Conservation (phyloP, 2,329 filamentous ascomycete genomes). For the Graphilbum fragrans region DNA sequence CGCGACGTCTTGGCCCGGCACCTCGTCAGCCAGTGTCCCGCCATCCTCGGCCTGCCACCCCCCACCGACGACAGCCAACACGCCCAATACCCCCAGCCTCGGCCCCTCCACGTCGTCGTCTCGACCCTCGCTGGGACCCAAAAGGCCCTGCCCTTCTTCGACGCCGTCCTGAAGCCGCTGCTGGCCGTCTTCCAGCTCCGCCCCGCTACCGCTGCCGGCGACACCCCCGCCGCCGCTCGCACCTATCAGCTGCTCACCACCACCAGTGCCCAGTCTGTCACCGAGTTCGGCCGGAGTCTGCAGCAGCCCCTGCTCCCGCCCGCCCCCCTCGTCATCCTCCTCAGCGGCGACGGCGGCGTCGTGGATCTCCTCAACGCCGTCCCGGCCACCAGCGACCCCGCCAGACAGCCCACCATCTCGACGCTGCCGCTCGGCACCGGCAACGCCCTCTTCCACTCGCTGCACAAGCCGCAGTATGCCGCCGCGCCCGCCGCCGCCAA, state of each 20-base stretch:
- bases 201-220: background rate
- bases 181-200: constrained; percentile 31
- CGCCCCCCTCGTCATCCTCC: constrained; percentile 50
- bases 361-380: constrained; percentile 67
- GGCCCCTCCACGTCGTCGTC: constrained; percentile 49
- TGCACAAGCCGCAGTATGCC: constrained; percentile 44
- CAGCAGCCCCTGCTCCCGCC: background rate
- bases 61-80: constrained; percentile 22
- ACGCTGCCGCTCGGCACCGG: constrained; percentile 52
- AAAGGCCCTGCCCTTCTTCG: constrained; percentile 42
- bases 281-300: constrained; percentile 38
- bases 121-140: constrained; percentile 55
- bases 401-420: constrained; percentile 29
- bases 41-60: constrained; percentile 15
- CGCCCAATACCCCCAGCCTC: constrained; percentile 8
- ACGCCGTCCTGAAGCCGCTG: constrained; percentile 41
- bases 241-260: constrained; percentile 49
- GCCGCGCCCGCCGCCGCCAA: constrained; percentile 13
- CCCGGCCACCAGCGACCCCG: background rate
- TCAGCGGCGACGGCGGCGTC: constrained; percentile 81
- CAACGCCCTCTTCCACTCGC: constrained; percentile 52
- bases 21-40: constrained; percentile 11
- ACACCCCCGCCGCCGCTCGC: background rate
- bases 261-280: constrained; percentile 48
- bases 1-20: constrained; percentile 22